Evolutionary conservation across 345 rosid species (phyloP).

Genomic region (Fremontodendron californicum): DNA sequence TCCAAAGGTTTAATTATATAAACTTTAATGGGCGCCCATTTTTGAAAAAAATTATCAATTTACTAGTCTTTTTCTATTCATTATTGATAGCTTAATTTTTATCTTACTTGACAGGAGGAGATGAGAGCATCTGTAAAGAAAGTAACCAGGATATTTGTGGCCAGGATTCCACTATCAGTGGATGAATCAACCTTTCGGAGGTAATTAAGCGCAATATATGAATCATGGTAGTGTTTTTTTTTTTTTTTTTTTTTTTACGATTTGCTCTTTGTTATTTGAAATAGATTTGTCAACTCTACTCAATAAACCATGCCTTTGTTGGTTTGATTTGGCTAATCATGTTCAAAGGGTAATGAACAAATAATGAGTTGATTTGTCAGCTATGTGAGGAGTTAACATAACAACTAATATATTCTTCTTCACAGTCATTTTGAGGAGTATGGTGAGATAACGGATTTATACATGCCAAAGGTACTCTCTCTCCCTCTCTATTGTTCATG

Average conservation of each 20-base stretch:
- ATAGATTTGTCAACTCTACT: background rate
- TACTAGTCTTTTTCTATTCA: background rate
- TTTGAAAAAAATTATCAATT: background rate
- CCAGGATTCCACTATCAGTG: constrained; percentile 81
- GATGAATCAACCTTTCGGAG: constrained; percentile 76
- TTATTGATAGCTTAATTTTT: background rate
- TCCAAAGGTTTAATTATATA: constrained; percentile 62
- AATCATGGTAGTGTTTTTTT: background rate
- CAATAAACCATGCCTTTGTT: background rate
- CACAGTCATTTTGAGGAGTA: constrained; percentile 92
- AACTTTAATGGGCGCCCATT: background rate
- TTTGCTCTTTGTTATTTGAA: constrained; percentile 2
- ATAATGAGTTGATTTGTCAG: background rate
- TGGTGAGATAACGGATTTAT: constrained; percentile 85
- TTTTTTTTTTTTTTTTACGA: background rate
- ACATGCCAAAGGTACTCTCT: constrained; percentile 85
- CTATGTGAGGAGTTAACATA: constrained; percentile 10
- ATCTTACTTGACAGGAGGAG: constrained; percentile 65
- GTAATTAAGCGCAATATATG: constrained; percentile 28
- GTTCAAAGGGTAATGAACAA: background rate
- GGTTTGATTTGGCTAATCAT: background rate
- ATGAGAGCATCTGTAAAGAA: constrained; percentile 87
- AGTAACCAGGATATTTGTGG: constrained; percentile 88
- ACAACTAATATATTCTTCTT: constrained; percentile 17
- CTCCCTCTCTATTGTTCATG: background rate